Base-by-base conservation (phyloP, 1,139 yeast genomes). In the Pneumocystis sp. region DNA sequence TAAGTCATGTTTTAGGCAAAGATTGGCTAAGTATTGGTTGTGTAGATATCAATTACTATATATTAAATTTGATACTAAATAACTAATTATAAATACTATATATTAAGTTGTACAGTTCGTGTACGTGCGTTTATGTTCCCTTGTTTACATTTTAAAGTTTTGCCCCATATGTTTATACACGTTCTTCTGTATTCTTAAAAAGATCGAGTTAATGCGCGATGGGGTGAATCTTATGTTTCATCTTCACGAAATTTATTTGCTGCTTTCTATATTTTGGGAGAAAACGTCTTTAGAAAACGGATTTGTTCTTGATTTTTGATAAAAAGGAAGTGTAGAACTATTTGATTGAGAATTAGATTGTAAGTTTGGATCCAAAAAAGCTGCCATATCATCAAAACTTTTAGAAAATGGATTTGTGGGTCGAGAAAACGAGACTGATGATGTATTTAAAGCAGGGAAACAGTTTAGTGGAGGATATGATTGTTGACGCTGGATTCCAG, bases 51-150 rank as follows among this genome's bases (percentile, higher is more conserved):
- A 40, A 40, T 40, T 40, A 19, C 19, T 31, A 15, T 40, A 34
- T 35, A 17, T 29, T 15, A 15, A 17, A 37, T 15, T 44, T 40
- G 17, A 57, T 29, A 40, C 17, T 40, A 45, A 15, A 65, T 63
- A 29, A 65, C 59, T 19, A 65, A 25, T 10, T 66, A 39, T 40
- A 40, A 40, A 40, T 40, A 40, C n/a, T 17, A 40, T 17, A 40
- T 40, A 15, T 17, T 40, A 15, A 40, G 5, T 17, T 37, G 17
- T 31, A 40, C 7, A 37, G 8, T 10, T 17, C 19, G 2, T 40
- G 44, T 40, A 17, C 2, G 19, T 4, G 40, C 8, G 40, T 7
- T 37, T 37, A 31, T 37, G 10, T 37, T 37, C 8, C 2, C 19
- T 40, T 40, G 44, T 40, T 17, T 40, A 40, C 6, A 17, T 37